These are phyloP conservation scores for Claviceps spartinae DNA, from an alignment of 2,329 filamentous ascomycete genomes.

Conservation along the genomic window DNA sequence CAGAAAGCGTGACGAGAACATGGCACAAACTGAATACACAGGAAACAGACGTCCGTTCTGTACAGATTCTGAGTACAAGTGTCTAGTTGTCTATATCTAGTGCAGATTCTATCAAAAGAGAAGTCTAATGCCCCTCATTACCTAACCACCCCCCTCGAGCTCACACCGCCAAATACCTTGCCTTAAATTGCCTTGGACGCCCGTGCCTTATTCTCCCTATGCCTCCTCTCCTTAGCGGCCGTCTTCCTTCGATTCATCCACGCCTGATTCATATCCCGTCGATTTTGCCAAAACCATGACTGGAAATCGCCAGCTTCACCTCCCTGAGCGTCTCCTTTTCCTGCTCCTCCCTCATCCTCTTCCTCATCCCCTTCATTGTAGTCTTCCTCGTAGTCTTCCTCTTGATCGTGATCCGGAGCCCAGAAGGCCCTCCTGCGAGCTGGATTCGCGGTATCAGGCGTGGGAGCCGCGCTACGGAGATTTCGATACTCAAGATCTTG, in stretches of 20 bases:
- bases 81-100: too few species aligned
- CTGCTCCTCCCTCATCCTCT: slow-evolving; percentile 9
- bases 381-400: slow-evolving; percentile 14
- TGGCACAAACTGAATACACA: too few species aligned
- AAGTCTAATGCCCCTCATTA: too few species aligned
- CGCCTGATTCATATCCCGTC: slow-evolving; percentile 48
- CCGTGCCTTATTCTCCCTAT: slow-evolving; percentile 48
- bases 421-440: slow-evolving; percentile 49
- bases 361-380: slow-evolving; percentile 14
- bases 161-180: too few species aligned
- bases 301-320: slow-evolving; percentile 40
- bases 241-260: slow-evolving; percentile 54
- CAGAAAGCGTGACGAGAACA: too few species aligned
- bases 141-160: too few species aligned
- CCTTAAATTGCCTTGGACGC: slow-evolving; percentile 25
- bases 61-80: too few species aligned
- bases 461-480: slow-evolving; percentile 80
- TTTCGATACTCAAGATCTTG: slow-evolving; percentile 63
- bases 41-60: not conserved
- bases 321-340: slow-evolving; percentile 6
- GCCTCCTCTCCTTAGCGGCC: slow-evolving; percentile 52
- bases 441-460: slow-evolving; percentile 79
- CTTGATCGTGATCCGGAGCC: slow-evolving; percentile 26
- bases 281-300: slow-evolving; percentile 55
- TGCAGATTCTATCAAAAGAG: too few species aligned